A percentile compares a stretch with the other conserved stretches of the same genome.
These are phyloP conservation scores for Pelargonium citronellum DNA, from an alignment of 441 rosid genomes.

Conservation along the genomic window DNA sequence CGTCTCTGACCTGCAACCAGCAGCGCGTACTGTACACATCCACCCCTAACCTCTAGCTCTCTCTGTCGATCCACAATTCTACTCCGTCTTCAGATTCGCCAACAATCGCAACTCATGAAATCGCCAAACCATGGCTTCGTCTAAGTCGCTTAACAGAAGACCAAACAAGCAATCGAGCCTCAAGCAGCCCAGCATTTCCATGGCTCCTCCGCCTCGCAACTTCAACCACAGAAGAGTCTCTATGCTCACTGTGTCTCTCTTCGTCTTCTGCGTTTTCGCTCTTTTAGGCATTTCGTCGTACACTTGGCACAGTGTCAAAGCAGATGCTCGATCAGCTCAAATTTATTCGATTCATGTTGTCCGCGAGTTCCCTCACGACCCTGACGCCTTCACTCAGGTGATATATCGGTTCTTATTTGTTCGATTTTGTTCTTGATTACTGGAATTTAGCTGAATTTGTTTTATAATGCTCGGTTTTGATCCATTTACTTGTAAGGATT, in stretches of 20 bases:
- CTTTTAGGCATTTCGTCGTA: conserved; percentile 46
- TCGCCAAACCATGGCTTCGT: conserved; percentile 20
- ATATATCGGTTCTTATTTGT: background rate
- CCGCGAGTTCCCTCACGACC: conserved; percentile 83
- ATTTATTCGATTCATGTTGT: conserved; percentile 50
- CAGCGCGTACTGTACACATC: background rate
- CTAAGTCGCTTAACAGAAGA: conserved; percentile 26
- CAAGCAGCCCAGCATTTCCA: conserved; percentile 15
- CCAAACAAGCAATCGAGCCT: conserved; percentile 19
- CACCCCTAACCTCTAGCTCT: background rate
- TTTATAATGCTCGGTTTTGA: background rate
- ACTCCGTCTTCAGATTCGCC: background rate
- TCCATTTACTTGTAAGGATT: background rate
- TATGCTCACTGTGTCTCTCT: conserved; percentile 27
- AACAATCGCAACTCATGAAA: conserved; percentile 1
- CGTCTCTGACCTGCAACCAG: background rate
- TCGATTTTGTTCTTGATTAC: background rate
- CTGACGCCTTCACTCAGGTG: conserved; percentile 86
- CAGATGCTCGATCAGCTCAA: conserved; percentile 19
- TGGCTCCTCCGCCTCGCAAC: conserved; percentile 23
- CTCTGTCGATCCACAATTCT: background rate
- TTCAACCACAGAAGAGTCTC: conserved; percentile 32
- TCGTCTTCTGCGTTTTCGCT: conserved; percentile 30
- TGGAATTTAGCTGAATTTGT: background rate
- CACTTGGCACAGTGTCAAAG: conserved; percentile 19